Conservation (phyloP, 345 rosid genomes). For the Eucalyptus cladocalyx region DNA sequence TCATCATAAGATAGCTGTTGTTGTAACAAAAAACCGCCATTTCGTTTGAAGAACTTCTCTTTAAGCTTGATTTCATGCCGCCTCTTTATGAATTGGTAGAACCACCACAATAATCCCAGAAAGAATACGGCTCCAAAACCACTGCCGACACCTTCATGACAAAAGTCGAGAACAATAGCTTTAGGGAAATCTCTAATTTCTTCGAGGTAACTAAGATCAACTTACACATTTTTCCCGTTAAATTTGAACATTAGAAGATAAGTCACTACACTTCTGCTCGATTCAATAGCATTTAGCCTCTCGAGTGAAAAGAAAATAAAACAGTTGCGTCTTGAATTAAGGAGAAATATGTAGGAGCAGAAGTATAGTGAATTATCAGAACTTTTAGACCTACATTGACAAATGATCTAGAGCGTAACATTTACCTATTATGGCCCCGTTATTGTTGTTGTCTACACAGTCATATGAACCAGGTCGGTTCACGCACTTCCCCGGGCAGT, state of each 20-base stretch:
- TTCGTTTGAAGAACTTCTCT: not conserved
- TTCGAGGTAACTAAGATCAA: not conserved
- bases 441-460: not conserved
- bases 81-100: not conserved
- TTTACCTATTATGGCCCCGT: not conserved
- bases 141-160: not conserved
- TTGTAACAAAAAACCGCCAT: not conserved
- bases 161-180: too few relatives aligned
- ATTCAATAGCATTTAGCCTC: not conserved
- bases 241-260: not conserved
- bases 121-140: not conserved
- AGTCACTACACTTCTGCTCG: not conserved
- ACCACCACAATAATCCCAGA: not conserved
- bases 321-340: not conserved
- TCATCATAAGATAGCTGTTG: not conserved
- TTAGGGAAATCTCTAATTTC: not conserved
- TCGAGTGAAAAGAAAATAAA: not conserved
- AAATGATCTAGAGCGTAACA: not conserved
- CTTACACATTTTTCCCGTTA: not conserved
- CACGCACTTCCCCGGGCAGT: not conserved
- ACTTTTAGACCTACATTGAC: not conserved
- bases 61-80: not conserved
- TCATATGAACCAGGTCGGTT: not conserved
- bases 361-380: not conserved
- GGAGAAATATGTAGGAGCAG: not conserved